Base-by-base conservation (phyloP, 768 basidiomycete genomes). In the Pleurotus ostreatus region DNA sequence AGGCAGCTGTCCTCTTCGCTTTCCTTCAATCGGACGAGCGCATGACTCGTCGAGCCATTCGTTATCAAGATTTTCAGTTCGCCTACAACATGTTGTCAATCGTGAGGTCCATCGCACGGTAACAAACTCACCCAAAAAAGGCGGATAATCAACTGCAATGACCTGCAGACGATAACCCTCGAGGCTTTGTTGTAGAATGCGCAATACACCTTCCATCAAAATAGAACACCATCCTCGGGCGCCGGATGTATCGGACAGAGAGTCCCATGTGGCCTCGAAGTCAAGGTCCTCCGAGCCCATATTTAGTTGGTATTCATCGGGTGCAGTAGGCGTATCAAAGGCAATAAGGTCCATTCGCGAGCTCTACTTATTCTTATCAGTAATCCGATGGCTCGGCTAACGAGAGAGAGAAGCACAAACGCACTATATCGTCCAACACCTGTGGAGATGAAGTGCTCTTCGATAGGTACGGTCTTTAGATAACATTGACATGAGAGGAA, bases 171-270 rank as follows among this genome's bases (percentile, higher is more conserved):
- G 71, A 56, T 67, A 56, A 4, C 61, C 57, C 55, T 69, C 65
- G 66, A 83, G 58, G 25, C 72, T 71, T 64, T 84, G 46, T 13
- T 54, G 84, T 59, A 92, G 63, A 41, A 71, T 72, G 51, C 78
- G 74, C 44, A 86, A 72, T 23, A 84, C 78, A 18, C 68, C 70
- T 49, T 84, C 84, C 49, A 84, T 71, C 20, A 81, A 72, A 4
- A 65, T 71, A 57, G 82, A 80, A 63, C 81, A 86, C 90, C 90
- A 92, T 12, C 90, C 90, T 52, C 89, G 79, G 30, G 72, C 66
- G 63, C 73, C 73, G 47, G 66, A 66, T 9, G 57, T 57, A 48
- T 70, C 71, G 53, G 77, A 73, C 41, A 82, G 70, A 2, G 71
- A 63, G 49, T 83, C 74, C 91, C 90, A 93, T 2, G 71, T 65